phyloP scores from a whole-genome alignment of 306 rosid genomes.

The Gastrolobium bilobum region DNA sequence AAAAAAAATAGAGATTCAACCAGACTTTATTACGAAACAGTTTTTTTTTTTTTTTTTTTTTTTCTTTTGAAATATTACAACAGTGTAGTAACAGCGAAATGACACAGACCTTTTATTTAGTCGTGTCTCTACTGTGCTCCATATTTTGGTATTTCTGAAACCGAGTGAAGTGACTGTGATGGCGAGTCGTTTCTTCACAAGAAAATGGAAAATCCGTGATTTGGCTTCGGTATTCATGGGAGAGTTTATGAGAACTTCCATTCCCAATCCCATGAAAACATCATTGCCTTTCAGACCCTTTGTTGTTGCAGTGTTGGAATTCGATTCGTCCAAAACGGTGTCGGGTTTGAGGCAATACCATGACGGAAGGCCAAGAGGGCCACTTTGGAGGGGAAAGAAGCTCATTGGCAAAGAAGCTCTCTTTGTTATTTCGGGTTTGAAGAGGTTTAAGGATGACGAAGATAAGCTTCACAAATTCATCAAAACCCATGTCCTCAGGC shows the following conservation, averaged over 20 bases:
- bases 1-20: too few relatives aligned
- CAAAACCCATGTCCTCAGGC: conserved; percentile 72
- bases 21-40: too few relatives aligned
- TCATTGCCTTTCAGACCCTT: conserved; percentile 33
- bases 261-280: conserved; percentile 36
- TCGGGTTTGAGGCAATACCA: conserved; percentile 69
- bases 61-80: too few relatives aligned
- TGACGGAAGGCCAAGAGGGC: conserved; percentile 96
- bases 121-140: background rate
- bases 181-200: conserved; percentile 66
- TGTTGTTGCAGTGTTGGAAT: conserved; percentile 34
- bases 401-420: conserved; percentile 91
- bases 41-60: too few relatives aligned
- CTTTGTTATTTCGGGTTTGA: conserved; percentile 75
- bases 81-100: too few relatives aligned
- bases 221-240: conserved; percentile 49
- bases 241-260: conserved; percentile 36
- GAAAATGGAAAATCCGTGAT: conserved; percentile 44
- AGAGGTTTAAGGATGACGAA: conserved; percentile 80
- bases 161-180: conserved; percentile 34
- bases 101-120: too few relatives aligned
- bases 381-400: conserved; percentile 97
- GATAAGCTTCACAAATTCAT: conserved; percentile 80
- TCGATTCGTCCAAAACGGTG: conserved; percentile 38
- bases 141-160: background rate